A percentile compares a stretch with the other conserved stretches of the same genome.
Evolutionary conservation across 148 eudicot genomes (phyloP).

Genomic region (Fagopyrum tataricum): DNA sequence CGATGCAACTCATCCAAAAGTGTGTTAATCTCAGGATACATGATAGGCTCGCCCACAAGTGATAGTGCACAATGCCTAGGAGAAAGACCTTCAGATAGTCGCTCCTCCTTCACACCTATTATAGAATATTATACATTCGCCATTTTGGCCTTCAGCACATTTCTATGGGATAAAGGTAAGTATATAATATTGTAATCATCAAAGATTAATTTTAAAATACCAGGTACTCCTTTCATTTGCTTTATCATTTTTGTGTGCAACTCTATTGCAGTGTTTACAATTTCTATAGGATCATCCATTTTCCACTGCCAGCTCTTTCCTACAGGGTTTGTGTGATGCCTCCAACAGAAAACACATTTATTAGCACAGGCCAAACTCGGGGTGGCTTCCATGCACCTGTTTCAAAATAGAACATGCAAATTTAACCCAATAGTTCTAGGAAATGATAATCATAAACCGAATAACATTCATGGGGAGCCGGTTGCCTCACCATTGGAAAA

Average conservation of each 20-base stretch:
- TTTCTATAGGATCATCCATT: constrained; percentile 90
- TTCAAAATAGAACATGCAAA: constrained; percentile 9
- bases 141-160: neutral
- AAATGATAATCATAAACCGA: neutral
- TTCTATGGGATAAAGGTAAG: neutral
- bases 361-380: constrained; percentile 98
- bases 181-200: neutral
- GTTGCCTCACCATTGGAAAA: neutral
- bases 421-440: neutral
- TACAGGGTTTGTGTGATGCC: constrained; percentile 98
- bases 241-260: constrained; percentile 92
- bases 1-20: constrained; percentile 86
- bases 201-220: constrained; percentile 25
- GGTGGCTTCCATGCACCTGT: constrained; percentile 98
- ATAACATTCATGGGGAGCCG: neutral
- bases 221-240: constrained; percentile 99
- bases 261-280: constrained; percentile 79
- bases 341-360: constrained; percentile 98
- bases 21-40: constrained; percentile 90
- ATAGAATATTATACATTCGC: neutral
- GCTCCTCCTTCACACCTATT: constrained; percentile 76
- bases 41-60: constrained; percentile 97
- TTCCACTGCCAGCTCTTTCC: constrained; percentile 96
- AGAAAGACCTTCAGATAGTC: constrained; percentile 73
- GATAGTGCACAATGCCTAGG: constrained; percentile 99